phyloP scores from a whole-genome alignment of 345 rosid species.

The Citrus hindsii region DNA sequence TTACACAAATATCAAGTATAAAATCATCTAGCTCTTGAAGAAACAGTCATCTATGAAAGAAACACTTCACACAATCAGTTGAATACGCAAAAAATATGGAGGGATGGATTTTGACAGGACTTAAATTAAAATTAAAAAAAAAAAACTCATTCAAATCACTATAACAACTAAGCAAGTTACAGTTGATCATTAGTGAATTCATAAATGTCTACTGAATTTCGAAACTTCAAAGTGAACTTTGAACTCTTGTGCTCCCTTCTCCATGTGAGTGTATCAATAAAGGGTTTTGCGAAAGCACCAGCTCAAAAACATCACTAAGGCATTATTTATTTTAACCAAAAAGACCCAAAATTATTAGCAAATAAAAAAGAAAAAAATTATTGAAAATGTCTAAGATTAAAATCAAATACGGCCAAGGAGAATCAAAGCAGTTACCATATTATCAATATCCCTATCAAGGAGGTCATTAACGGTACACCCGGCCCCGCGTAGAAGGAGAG shows the following conservation, averaged over 20 bases:
- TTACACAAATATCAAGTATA: not conserved
- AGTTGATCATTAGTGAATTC: too few species aligned
- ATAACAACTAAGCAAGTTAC: too few species aligned
- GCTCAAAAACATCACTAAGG: not conserved
- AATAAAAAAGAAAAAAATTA: too few species aligned
- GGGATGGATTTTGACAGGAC: too few species aligned
- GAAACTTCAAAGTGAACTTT: too few species aligned
- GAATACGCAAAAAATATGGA: too few species aligned
- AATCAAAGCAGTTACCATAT: slow-evolving; percentile 40
- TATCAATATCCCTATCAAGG: slow-evolving; percentile 87
- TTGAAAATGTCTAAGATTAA: not conserved
- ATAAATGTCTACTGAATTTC: too few species aligned
- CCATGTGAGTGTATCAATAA: too few species aligned
- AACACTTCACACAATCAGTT: not conserved
- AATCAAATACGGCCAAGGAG: not conserved
- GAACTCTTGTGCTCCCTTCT: too few species aligned
- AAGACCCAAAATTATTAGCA: not conserved
- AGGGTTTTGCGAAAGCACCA: too few species aligned
- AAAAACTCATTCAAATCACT: too few species aligned
- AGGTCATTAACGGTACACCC: slow-evolving; percentile 95
- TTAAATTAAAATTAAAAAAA: too few species aligned
- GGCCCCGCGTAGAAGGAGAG: slow-evolving; percentile 86
- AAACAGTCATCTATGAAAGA: not conserved
- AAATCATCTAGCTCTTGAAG: not conserved
- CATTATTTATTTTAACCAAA: not conserved